A percentile compares a stretch with the other conserved stretches of the same genome.
phyloP scores from a whole-genome alignment of 768 basidiomycete species.

The Termitomyces sp. region DNA sequence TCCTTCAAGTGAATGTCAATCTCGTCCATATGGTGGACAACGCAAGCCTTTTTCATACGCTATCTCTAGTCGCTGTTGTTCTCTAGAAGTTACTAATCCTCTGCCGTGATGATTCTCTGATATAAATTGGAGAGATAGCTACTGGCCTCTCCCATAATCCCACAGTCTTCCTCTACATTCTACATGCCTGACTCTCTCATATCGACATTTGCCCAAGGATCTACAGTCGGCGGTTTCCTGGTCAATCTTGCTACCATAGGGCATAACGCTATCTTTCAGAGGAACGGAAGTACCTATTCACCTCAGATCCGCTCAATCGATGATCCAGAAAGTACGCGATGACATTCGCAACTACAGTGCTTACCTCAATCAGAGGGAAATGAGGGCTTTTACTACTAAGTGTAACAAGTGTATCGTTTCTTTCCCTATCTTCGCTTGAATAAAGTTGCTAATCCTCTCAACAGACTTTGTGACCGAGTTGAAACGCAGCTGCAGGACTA shows the following conservation, averaged over 20 bases:
- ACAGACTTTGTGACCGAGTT: neutral
- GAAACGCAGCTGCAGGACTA: neutral
- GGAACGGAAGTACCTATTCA: neutral
- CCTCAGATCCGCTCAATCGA: neutral
- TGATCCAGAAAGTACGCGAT: neutral
- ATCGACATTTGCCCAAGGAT: neutral
- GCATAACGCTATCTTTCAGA: neutral
- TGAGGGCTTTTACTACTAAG: neutral
- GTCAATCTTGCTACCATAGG: neutral
- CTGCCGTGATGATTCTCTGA: too few relatives aligned
- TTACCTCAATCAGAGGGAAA: neutral
- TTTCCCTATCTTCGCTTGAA: neutral
- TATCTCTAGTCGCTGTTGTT: too few relatives aligned
- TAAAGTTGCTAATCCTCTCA: neutral
- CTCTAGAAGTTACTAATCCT: too few relatives aligned
- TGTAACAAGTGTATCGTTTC: neutral
- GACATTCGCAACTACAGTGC: neutral
- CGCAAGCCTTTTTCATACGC: too few relatives aligned
- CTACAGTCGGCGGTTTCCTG: neutral
- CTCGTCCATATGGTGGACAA: too few relatives aligned
- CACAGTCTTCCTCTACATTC: too few relatives aligned
- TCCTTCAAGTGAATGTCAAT: too few relatives aligned
- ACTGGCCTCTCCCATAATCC: too few relatives aligned
- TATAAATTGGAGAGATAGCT: too few relatives aligned
- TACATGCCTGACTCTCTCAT: too few relatives aligned